Base-by-base conservation (phyloP, 768 basidiomycete genomes). In the Russula abietina region DNA sequence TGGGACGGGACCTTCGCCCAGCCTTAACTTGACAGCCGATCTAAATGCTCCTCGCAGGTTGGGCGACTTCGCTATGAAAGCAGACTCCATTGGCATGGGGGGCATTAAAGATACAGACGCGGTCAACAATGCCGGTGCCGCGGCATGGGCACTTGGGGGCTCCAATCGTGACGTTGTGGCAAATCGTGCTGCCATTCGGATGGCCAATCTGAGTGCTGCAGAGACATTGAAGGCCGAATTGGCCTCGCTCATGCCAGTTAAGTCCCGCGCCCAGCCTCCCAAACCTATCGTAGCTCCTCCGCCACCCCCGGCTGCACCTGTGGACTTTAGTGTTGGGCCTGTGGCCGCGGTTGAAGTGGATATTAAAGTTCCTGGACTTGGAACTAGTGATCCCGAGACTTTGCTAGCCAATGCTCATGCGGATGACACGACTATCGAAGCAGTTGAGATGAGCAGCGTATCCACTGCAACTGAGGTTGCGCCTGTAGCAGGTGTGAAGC, bases 151-250 rank as follows among this genome's bases (percentile, higher is more conserved):
- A 46, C 77, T 95, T 57, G 87, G 84, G 46, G 91, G 91, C 24
- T 89, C 88, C n/a, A 96, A 95, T 73, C 83, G 83, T 59, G 91
- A 94, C 73, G 85, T 96, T 62, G 93, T 95, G 32, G 87, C 88
- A 54, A 96, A 96, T 73, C 85, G 93, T 46, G 83, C 85, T 66
- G 91, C 90, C 28, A 92, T 97, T 67, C 85, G 95, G 64, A 87
- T 96, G 83, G 96, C 96, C 32, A 98, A 98, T 72, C 84, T 98
- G 85, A 92, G 86, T 77, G 96, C 96, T 50, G 95, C 95, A 59
- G 92, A 98, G 73, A 83, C 88, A 73, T 80, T 98, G 69, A 95
- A 92, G 76, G 93, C 92, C 56, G 92, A 98, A 74, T 74, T 98
- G 66, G 82, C 86, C 67, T 83, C 85, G 24, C 71, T 78, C 50